Percentiles rank a stretch among this genome's conserved stretches.
Evolutionary conservation across 768 basidiomycete species (phyloP).

Genomic region (Glaciozyma martinii): DNA sequence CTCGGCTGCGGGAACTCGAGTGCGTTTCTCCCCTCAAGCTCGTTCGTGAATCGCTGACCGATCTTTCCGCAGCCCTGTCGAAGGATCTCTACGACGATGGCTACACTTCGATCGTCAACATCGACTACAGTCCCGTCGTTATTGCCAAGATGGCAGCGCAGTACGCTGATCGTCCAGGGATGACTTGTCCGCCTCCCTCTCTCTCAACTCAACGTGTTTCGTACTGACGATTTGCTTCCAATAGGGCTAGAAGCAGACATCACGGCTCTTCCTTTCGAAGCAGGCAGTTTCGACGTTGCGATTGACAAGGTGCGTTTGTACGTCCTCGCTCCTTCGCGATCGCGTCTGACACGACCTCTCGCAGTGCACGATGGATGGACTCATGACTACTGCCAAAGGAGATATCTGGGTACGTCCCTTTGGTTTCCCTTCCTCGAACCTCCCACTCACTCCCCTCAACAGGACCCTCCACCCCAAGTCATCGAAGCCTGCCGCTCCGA

Average conservation of each 20-base stretch:
- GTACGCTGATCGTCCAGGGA: constrained; percentile 48
- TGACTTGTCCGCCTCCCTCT: constrained; percentile 49
- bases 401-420: constrained; percentile 51
- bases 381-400: constrained; percentile 74
- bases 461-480: constrained; percentile 63
- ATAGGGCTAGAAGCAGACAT: constrained; percentile 67
- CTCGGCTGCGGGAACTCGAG: constrained; percentile 69
- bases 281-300: constrained; percentile 60
- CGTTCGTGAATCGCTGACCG: too few species aligned
- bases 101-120: constrained; percentile 67
- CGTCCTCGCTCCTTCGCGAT: too few species aligned
- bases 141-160: constrained; percentile 64
- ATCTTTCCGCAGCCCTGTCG: too few species aligned
- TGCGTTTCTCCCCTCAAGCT: too few species aligned
- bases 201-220: background rate
- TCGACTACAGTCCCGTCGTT: constrained; percentile 69
- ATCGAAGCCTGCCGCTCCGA: constrained; percentile 63
- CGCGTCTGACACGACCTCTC: too few species aligned
- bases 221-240: background rate
- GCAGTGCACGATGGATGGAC: constrained; percentile 65
- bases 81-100: constrained; percentile 80
- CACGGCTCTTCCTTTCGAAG: constrained; percentile 54
- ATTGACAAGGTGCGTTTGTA: constrained; percentile 55
- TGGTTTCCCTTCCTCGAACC: background rate
- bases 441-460: background rate